A percentile compares a stretch with the other conserved stretches of the same genome.
phyloP scores from a whole-genome alignment of 2,329 filamentous ascomycete species.

The Pseudocercospora fijiensis region DNA sequence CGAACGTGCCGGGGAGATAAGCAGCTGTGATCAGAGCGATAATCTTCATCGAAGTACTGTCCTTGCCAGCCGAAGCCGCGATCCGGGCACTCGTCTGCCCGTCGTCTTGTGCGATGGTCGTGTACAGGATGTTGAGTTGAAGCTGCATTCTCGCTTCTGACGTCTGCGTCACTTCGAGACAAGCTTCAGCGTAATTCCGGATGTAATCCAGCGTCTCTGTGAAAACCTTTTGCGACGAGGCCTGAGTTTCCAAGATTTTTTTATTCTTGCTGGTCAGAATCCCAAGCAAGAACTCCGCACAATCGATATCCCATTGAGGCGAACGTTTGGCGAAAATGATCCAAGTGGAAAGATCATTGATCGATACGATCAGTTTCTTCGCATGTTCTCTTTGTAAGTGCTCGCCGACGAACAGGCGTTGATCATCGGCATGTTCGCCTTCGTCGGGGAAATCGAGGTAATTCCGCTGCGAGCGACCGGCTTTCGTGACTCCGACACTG shows the following conservation, averaged over 20 bases:
- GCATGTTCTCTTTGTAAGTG: constrained; percentile 17
- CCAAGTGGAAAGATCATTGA: constrained; percentile 20
- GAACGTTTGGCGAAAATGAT: constrained; percentile 19
- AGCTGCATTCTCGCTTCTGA: constrained; percentile 14
- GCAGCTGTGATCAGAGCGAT: constrained; percentile 51
- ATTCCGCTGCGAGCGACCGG: constrained; percentile 12
- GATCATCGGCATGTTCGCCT: background rate
- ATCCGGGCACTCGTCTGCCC: constrained; percentile 30
- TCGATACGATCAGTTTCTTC: constrained; percentile 12
- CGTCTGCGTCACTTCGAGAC: constrained; percentile 6
- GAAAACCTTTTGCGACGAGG: background rate
- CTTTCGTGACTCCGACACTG: constrained; percentile 17
- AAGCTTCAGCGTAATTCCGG: constrained; percentile 13
- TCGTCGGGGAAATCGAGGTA: constrained; percentile 8
- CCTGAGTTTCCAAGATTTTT: background rate
- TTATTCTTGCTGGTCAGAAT: background rate
- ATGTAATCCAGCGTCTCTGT: constrained; percentile 13
- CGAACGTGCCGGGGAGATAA: constrained; percentile 55
- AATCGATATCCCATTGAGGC: constrained; percentile 18
- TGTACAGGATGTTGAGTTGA: constrained; percentile 24
- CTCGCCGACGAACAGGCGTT: constrained; percentile 10
- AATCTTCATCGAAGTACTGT: constrained; percentile 55
- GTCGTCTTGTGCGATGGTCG: constrained; percentile 24
- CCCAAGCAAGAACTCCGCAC: constrained; percentile 5
- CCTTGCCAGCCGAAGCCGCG: constrained; percentile 43